Percentiles rank a stretch among this genome's conserved stretches.
phyloP scores from a whole-genome alignment of 306 rosid species.

The Cicer yamashitae region DNA sequence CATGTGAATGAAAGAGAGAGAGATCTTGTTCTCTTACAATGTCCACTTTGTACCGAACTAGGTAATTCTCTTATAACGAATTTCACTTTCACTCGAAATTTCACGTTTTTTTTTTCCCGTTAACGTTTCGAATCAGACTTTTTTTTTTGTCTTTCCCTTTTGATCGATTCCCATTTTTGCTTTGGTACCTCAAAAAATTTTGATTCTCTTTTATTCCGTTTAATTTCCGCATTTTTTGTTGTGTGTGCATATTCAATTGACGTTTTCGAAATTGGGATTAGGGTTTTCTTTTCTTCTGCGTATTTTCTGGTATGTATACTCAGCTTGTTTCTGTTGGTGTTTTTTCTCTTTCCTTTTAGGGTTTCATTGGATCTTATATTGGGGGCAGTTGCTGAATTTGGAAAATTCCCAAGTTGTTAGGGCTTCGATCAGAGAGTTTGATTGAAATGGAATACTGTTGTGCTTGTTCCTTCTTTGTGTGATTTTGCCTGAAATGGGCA shows the following conservation, averaged over 20 bases:
- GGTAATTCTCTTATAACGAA: constrained; percentile 39
- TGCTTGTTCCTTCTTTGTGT: constrained; percentile 35
- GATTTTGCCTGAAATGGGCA: constrained; percentile 48
- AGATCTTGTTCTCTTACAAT: constrained; percentile 55
- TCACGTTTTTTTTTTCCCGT: constrained; percentile 35
- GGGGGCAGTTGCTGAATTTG: constrained; percentile 43
- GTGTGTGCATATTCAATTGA: not conserved
- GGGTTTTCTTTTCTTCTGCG: constrained; percentile 44
- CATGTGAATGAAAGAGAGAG: constrained; percentile 33
- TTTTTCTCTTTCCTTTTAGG: constrained; percentile 39
- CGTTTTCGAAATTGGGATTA: constrained; percentile 35
- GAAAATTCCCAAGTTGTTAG: constrained; percentile 44
- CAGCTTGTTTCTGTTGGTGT: constrained; percentile 31
- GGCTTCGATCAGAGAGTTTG: constrained; percentile 44
- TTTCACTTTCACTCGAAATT: constrained; percentile 45
- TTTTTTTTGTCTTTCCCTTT: constrained; percentile 47
- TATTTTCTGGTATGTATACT: constrained; percentile 28
- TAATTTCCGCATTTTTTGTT: constrained; percentile 32
- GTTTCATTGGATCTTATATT: constrained; percentile 50
- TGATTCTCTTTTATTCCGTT: constrained; percentile 42
- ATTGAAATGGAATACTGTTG: constrained; percentile 43
- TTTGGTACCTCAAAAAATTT: constrained; percentile 38
- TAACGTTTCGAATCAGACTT: constrained; percentile 48
- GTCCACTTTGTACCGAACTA: constrained; percentile 48
- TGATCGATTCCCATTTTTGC: constrained; percentile 51